Percentiles rank a stretch among this genome's conserved stretches.
phyloP scores from a whole-genome alignment of 2,329 filamentous ascomycete genomes.

The Aspergillus ustus region DNA sequence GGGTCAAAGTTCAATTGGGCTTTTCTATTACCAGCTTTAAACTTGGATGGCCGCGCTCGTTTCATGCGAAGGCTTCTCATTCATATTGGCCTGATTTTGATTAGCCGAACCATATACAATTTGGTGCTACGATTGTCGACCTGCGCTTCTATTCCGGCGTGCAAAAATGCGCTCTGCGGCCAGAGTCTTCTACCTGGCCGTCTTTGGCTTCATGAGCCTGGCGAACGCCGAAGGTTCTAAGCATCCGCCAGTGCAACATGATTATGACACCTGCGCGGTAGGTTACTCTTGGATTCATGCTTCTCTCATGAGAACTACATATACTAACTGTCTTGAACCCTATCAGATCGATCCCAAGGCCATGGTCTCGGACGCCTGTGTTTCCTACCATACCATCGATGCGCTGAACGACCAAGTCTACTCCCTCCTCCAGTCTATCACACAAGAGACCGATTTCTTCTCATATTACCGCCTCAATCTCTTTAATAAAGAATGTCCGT shows the following conservation, averaged over 20 bases:
- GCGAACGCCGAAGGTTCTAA: constrained; percentile 52
- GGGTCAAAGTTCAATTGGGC: background rate
- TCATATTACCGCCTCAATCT: constrained; percentile 95
- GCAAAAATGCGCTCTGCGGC: constrained; percentile 57
- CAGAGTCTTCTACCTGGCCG: constrained; percentile 64
- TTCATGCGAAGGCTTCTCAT: constrained; percentile 10
- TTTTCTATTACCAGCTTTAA: background rate
- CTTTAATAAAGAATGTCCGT: constrained; percentile 92
- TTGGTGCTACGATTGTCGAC: background rate
- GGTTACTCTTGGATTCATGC: constrained; percentile 33
- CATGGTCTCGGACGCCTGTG: constrained; percentile 92
- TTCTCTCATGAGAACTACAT: background rate
- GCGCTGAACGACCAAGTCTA: constrained; percentile 76
- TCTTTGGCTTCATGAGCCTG: constrained; percentile 62
- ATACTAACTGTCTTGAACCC: constrained; percentile 12
- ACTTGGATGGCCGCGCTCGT: constrained; percentile 6
- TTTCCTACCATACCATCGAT: constrained; percentile 90
- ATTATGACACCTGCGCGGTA: constrained; percentile 60
- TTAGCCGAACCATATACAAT: background rate
- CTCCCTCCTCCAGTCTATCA: constrained; percentile 78
- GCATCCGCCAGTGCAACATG: constrained; percentile 38
- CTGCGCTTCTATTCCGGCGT: background rate
- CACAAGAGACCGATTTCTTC: constrained; percentile 92
- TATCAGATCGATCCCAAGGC: constrained; percentile 80
- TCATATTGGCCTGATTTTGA: background rate